Percentiles rank a stretch among this genome's conserved stretches.
phyloP scores from a whole-genome alignment of 352 stramenopile species.

The Pythium angustatum region DNA sequence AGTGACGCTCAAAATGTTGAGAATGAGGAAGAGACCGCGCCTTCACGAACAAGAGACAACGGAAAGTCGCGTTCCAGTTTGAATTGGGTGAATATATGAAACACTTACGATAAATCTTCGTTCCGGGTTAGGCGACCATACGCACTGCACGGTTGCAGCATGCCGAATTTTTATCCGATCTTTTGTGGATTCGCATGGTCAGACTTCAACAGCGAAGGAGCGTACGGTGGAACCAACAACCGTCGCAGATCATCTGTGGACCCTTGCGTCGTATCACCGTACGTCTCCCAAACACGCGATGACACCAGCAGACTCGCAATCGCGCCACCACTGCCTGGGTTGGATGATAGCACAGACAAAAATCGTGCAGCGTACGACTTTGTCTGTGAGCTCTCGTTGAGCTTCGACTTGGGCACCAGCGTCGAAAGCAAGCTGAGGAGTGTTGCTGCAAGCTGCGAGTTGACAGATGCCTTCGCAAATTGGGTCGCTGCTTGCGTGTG shows the following conservation, averaged over 20 bases:
- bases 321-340: constrained; percentile 77
- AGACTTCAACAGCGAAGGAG: constrained; percentile 73
- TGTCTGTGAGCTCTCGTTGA: constrained; percentile 75
- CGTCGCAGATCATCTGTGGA: constrained; percentile 79
- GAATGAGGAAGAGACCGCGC: too few relatives aligned
- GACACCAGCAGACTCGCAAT: constrained; percentile 81
- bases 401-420: constrained; percentile 77
- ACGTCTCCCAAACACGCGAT: constrained; percentile 81
- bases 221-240: constrained; percentile 69
- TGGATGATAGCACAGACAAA: constrained; percentile 80
- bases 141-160: too few relatives aligned
- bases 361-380: constrained; percentile 85
- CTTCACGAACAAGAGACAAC: too few relatives aligned
- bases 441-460: constrained; percentile 72
- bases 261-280: constrained; percentile 79
- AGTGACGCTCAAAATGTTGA: too few relatives aligned
- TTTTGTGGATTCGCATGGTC: constrained; percentile 86
- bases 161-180: constrained; percentile 57
- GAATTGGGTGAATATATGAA: too few relatives aligned
- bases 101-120: constrained; percentile 7
- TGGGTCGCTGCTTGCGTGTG: constrained; percentile 84
- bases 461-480: constrained; percentile 81
- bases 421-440: constrained; percentile 84
- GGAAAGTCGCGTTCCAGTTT: too few relatives aligned
- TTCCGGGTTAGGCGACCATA: too few relatives aligned